phyloP scores from a whole-genome alignment of 345 rosid genomes.

The Linum usitatissimum region DNA sequence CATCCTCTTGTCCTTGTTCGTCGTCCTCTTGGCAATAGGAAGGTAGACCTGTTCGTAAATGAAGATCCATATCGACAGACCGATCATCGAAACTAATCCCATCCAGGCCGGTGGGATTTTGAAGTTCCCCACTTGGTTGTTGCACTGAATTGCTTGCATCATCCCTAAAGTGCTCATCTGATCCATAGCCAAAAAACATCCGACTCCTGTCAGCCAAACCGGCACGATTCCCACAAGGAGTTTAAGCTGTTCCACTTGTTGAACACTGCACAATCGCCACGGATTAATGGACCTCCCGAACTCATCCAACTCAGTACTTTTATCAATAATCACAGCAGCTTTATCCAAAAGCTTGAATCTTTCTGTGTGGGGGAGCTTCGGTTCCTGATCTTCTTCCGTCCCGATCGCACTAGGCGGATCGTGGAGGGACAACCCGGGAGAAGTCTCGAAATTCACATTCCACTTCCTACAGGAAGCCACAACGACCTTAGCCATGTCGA shows the following conservation, averaged over 20 bases:
- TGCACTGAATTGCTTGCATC: constrained; percentile 47
- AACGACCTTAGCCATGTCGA: constrained; percentile 41
- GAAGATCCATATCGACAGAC: constrained; percentile 54
- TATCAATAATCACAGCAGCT: constrained; percentile 36
- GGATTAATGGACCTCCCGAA: constrained; percentile 30
- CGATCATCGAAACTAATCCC: constrained; percentile 46
- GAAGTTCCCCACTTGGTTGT: constrained; percentile 32
- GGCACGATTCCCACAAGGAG: constrained; percentile 38
- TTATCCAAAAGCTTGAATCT: constrained; percentile 43
- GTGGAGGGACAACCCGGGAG: constrained; percentile 13
- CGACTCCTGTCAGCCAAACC: constrained; percentile 52
- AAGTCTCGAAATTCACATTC: neutral
- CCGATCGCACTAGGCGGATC: constrained; percentile 27
- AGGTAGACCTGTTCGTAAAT: constrained; percentile 39
- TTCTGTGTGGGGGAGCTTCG: constrained; percentile 23
- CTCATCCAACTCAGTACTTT: constrained; percentile 37
- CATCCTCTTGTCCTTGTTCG: constrained; percentile 29
- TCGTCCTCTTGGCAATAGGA: constrained; percentile 21
- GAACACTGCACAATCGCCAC: constrained; percentile 54
- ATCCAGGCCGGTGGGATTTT: constrained; percentile 60
- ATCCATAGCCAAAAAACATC: constrained; percentile 50
- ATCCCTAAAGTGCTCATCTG: constrained; percentile 55
- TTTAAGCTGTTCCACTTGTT: constrained; percentile 53
- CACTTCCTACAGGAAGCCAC: constrained; percentile 37
- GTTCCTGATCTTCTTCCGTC: constrained; percentile 1